These are phyloP conservation scores for Saussurea involucrata DNA, from an alignment of 129 eudicot genomes.

Conservation along the genomic window DNA sequence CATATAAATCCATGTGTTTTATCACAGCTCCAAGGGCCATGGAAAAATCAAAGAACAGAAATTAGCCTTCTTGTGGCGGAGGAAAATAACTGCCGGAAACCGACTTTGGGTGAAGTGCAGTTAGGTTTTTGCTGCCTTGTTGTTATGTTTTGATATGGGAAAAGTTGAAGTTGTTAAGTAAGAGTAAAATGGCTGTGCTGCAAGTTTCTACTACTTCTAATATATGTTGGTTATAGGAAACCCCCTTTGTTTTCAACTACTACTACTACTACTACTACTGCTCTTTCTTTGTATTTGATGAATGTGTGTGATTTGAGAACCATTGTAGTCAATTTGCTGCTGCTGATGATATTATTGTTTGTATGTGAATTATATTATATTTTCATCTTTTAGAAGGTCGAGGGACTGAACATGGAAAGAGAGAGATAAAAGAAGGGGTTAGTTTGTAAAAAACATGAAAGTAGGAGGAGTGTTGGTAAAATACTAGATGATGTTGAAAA, in stretches of 20 bases:
- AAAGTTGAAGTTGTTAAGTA: not conserved
- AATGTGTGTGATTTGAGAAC: not conserved
- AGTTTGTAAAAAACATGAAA: not conserved
- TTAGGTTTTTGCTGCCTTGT: not conserved
- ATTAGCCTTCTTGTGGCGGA: conserved; percentile 26
- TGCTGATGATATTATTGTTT: not conserved
- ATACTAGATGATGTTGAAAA: conserved; percentile 28
- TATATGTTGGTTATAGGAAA: not conserved
- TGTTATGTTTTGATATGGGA: not conserved
- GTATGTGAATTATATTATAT: not conserved
- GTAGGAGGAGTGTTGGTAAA: conserved; percentile 6
- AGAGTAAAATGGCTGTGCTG: not conserved
- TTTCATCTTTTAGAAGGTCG: not conserved
- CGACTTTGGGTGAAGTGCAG: not conserved
- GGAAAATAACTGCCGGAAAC: not conserved
- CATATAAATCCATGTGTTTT: not conserved
- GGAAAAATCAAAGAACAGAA: conserved; percentile 74
- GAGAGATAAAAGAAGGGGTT: not conserved
- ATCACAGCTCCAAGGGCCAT: conserved; percentile 82
- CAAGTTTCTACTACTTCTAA: not conserved
- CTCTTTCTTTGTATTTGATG: not conserved
- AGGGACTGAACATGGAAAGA: conserved; percentile 1
- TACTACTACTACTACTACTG: not conserved
- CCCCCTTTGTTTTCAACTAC: not conserved
- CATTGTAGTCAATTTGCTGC: not conserved